Evolutionary conservation across 768 basidiomycete genomes (phyloP), one percentile per base, ranked within the genome.

Genomic region (Russula brevipes): DNA sequence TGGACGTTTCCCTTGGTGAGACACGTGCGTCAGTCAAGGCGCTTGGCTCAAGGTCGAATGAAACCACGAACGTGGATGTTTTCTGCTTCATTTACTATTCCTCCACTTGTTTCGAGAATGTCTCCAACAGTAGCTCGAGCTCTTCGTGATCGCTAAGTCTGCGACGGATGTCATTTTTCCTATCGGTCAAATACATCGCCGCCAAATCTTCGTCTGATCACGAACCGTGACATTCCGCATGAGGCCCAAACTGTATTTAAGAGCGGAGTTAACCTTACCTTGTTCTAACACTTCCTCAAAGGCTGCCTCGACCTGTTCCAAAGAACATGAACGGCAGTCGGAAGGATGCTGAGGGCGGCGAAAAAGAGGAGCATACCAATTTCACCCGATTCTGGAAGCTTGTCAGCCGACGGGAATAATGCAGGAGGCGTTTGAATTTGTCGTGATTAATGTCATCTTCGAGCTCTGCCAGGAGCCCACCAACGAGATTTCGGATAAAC

Each of bases 361-460:
- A 59, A 54, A 30, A 41, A 36, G 33, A 52, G 50, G 46, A 53
- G 30, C 78, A 54, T 71, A 93, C 93, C 71, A 94, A 73, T 70
- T 87, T 87, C 11, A 94, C 94, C 66, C 96, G 81, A 73, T 91
- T 95, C 75, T 95, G 90, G 73, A 98, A 98, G 66, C 86, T 86
- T 6, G 87, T 84, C 31, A 98, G 78, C 53, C 91, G 83, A 63
- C 96, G 83, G 3, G 94, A 95, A 75, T 96, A 97, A 72, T 97
- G 92, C 38, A 98, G 79, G 19, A 98, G 77, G 24, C 90, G 82
- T 72, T 92, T 94, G 73, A 98, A 91, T 59, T 93, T 91, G 74
- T 97, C 95, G 45, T 93, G 87, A 72, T 96, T 92, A 69, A 98
- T 97, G 70, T 95, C 89, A 63, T 94, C 92, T 71, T 98, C 96